A percentile compares a stretch with the other conserved stretches of the same genome.
Evolutionary conservation across 768 basidiomycete species (phyloP).

Genomic region (Tricholoma matsutake): DNA sequence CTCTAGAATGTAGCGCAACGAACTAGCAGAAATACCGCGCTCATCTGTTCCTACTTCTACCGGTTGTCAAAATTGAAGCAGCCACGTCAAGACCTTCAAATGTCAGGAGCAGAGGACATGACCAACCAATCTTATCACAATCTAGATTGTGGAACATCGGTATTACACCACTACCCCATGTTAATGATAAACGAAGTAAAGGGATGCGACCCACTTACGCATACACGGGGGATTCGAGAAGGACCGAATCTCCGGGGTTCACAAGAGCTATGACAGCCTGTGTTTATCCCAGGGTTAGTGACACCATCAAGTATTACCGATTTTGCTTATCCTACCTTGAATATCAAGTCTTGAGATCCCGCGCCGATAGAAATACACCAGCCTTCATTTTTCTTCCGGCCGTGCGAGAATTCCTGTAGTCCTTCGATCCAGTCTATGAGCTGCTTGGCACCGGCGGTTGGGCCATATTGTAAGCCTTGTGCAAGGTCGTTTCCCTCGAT

Average conservation of each 20-base stretch:
- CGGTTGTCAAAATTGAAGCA: background rate
- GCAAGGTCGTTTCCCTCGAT: constrained; percentile 60
- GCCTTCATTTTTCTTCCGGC: constrained; percentile 53
- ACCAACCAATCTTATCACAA: constrained; percentile 57
- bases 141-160: constrained; percentile 46
- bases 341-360: constrained; percentile 88
- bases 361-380: constrained; percentile 74
- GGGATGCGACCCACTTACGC: constrained; percentile 38
- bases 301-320: background rate
- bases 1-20: constrained; percentile 59
- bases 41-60: constrained; percentile 71
- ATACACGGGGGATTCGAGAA: constrained; percentile 79
- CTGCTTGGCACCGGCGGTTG: constrained; percentile 64
- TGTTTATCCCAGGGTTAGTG: constrained; percentile 20
- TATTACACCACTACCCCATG: constrained; percentile 45
- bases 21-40: constrained; percentile 55
- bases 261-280: constrained; percentile 69
- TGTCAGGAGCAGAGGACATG: background rate
- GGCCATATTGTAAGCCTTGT: constrained; percentile 71
- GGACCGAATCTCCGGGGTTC: constrained; percentile 74
- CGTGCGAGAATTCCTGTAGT: constrained; percentile 71
- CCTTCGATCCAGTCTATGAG: constrained; percentile 67
- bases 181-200: constrained; percentile 7
- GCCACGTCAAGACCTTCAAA: background rate
- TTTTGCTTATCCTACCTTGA: constrained; percentile 54